Evolutionary conservation across 2,329 filamentous ascomycete genomes (phyloP), one percentile per base, ranked within the genome.

Genomic region (Fusarium caatingaense): DNA sequence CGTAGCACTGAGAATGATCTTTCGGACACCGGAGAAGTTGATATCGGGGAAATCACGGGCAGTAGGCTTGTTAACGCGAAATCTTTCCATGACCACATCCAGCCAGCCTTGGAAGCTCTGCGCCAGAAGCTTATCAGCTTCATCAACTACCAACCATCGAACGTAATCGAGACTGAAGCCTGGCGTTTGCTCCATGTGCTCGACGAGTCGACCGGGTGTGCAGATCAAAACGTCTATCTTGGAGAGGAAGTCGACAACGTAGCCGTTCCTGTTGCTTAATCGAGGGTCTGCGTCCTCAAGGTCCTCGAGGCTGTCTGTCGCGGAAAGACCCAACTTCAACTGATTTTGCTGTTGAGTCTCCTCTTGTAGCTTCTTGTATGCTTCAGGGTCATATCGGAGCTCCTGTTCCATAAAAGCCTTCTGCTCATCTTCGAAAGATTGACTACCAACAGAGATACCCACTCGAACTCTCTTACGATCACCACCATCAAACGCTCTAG

Each of bases 31-130:
- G 8, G 80, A 82, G 44, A 85, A 80, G 56, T 85, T 83, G 57
- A 84, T 83, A 51, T 87, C 83, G 23, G 83, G 83, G 67, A 86
- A 86, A 69, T 88, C 86, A 49, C 87, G 82, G 4, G 84, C 81
- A 25, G 85, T 84, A 70, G 85, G 85, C 44, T 83, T 83, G 4
- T 78, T 78, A 3, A 78, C 79, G 40, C 84, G 84, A 66, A 93
- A 83, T 46, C 83, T 82, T 18, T 90, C 87, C 76, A 93, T 90
- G 9, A 96, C 88, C 1, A 91, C 82, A 42, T 90, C 88, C 5
- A 97, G 84, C 94, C 94, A 98, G 74, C 95, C 92, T 77, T 98
- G 94, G 79, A 96, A 98, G 75, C 92, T 94, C 78, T 98, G 93
- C 45, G 94, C 92, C 8, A 98, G 86, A 15, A 98, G 83, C 76